Evolutionary conservation across 2,329 filamentous ascomycete species (phyloP), one percentile per base, ranked within the genome.

Genomic region (Fusarium anthophilum): DNA sequence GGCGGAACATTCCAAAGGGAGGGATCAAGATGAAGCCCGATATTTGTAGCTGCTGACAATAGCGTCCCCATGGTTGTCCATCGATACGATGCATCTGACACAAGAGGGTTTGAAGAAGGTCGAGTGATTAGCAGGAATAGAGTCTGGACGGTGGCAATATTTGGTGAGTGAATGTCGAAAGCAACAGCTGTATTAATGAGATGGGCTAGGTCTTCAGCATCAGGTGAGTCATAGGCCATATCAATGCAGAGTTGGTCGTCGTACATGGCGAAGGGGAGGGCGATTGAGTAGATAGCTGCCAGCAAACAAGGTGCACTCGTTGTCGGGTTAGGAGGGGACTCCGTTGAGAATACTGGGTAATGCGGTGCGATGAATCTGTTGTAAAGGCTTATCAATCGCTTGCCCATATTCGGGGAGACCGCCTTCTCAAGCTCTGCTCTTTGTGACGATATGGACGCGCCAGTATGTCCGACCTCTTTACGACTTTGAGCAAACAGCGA

Each of bases 161-260:
- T 65, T 12, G 62, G 38, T 1, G 45, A 65, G 24, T 65, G 62
- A 3, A 65, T 44, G 1, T 65, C 62, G 17, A 35, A 65, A 26
- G 45, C 26, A 39, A 65, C 7, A 0, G 44, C 14, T 1, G 10
- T 39, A 4, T 65, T 65, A 1, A 65, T 53, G 0, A 65, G 32
- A 5, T 26, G 37, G 1, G 62, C 44, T 4, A 65, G 22, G 6
- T 32, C 30, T 24, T 65, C 39, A 0, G 38, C 12, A 17, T 65
- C 22, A 6, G 56, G 62, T 22, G 62, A 50, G 9, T 65, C 62
- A 15, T 65, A 65, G 3, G 62, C 62, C 45, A 65, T 65, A 6
- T 65, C 62, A 1, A 65, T 65, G 18, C 56, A 65, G 17, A 65
- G 62, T 3, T 65, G 38, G 7, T 65, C 62, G 3, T 62, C 62